Evolutionary conservation across 768 basidiomycete genomes (phyloP).

Genomic region (Saitozyma podzolica): DNA sequence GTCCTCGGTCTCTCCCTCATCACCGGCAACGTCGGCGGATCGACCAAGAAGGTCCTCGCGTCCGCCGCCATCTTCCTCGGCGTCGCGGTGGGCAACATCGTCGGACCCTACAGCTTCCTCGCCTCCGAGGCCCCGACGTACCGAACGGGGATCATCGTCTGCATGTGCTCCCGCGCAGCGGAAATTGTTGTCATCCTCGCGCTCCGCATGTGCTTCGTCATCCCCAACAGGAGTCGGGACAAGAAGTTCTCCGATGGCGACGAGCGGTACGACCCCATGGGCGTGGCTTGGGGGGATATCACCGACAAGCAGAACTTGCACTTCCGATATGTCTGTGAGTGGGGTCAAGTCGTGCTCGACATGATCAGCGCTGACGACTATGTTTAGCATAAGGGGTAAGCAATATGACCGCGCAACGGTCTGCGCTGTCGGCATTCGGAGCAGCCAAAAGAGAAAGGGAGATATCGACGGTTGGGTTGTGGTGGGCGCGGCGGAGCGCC

Average conservation of each 20-base stretch:
- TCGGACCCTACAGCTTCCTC: constrained; percentile 33
- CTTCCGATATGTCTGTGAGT: constrained; percentile 27
- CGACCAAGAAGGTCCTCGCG: constrained; percentile 45
- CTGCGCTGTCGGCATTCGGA: too few species aligned
- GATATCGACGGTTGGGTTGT: too few species aligned
- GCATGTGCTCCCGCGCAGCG: constrained; percentile 33
- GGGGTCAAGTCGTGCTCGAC: too few species aligned
- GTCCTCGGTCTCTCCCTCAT: constrained; percentile 41
- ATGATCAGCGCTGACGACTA: too few species aligned
- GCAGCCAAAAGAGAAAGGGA: too few species aligned
- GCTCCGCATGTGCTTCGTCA: constrained; percentile 32
- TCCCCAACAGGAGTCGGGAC: constrained; percentile 37
- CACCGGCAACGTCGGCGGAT: constrained; percentile 41
- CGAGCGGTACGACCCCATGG: constrained; percentile 27
- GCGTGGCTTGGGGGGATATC: constrained; percentile 31
- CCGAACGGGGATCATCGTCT: constrained; percentile 39
- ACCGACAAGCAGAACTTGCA: constrained; percentile 43
- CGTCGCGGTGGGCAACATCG: constrained; percentile 41
- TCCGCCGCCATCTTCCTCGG: constrained; percentile 42
- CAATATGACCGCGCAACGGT: too few species aligned
- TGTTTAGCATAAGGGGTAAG: too few species aligned
- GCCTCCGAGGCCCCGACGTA: constrained; percentile 36
- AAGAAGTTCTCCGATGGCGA: constrained; percentile 33
- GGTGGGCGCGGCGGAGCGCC: too few species aligned
- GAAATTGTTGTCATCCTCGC: constrained; percentile 40